phyloP scores from a whole-genome alignment of 768 basidiomycete genomes.

The Lentinus tigrinus region DNA sequence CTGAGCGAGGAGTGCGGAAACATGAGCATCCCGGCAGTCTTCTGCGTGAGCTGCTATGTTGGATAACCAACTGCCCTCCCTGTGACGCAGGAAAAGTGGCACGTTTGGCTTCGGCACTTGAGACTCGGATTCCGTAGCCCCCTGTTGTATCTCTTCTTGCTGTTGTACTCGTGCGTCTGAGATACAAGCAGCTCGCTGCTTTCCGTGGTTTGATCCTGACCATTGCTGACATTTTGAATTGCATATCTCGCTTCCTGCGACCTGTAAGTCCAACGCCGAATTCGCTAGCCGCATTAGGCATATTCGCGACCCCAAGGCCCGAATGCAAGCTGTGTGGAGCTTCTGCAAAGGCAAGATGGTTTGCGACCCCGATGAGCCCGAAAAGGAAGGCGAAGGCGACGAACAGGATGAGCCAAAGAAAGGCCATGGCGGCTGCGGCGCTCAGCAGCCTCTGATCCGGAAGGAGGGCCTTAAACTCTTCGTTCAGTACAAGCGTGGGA shows the following conservation, averaged over 20 bases:
- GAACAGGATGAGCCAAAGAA: conserved; percentile 75
- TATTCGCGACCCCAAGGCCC: conserved; percentile 80
- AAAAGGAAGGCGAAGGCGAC: conserved; percentile 77
- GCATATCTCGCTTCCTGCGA: conserved; percentile 39
- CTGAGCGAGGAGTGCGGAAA: conserved; percentile 94
- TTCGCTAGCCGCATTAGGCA: conserved; percentile 88
- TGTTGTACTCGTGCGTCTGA: conserved; percentile 23
- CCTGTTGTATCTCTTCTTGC: conserved; percentile 50
- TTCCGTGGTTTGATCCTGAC: conserved; percentile 33
- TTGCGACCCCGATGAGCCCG: conserved; percentile 87
- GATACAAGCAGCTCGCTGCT: conserved; percentile 26
- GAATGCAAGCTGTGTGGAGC: conserved; percentile 83
- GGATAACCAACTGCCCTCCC: conserved; percentile 51
- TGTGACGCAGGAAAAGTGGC: conserved; percentile 70
- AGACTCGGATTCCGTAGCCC: conserved; percentile 57
- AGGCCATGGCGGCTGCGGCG: conserved; percentile 97
- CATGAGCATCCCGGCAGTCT: conserved; percentile 24
- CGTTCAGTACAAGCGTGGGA: conserved; percentile 90
- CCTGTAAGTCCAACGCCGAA: conserved; percentile 73
- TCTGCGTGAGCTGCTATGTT: conserved; percentile 30
- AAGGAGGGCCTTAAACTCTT: conserved; percentile 96
- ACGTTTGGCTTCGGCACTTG: conserved; percentile 61
- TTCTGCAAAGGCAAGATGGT: conserved; percentile 86
- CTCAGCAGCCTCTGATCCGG: conserved; percentile 82
- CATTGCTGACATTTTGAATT: conserved; percentile 64